Base-by-base conservation (phyloP, 768 basidiomycete genomes). In the Suillus luteus region DNA sequence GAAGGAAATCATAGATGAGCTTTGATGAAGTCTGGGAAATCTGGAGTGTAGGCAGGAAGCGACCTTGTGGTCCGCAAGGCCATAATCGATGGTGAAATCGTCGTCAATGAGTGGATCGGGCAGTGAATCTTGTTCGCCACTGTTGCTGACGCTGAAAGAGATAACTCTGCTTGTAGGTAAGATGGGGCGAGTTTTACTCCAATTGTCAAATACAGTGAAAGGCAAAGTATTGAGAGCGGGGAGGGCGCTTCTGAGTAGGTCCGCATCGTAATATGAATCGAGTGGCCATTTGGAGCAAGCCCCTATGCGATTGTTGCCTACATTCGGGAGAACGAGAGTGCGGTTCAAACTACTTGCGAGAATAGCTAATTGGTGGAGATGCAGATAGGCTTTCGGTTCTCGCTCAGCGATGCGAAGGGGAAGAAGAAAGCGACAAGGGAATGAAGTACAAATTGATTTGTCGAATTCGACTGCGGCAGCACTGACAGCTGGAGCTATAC, bases 321-420 rank as follows among this genome's bases (percentile, higher is more conserved):
- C 85, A 63, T 85, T 85, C 3, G 87, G 87, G 5, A 89, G 78
- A 33, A 89, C 85, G 41, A 88, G 77, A 3, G 82, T 88, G 6
- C 86, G 80, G 66, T 84, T 80, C 35, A 87, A 78, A 7, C 67
- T 70, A 58, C 71, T 70, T 0, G 86, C 83, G n/a, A 88, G 81
- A 4, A 75, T 72, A 1, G 79, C 67, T 62, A 88, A 73, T 66
- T 88, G 84, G 35, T 76, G 68, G n/a, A 89, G 72, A 72, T 88
- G 87, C 9, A 80, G 70, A 22, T 83, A 80, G 1, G 85, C 83
- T 65, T 85, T 85, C 37, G 85, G 85, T 67, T 87, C 86, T 65
- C 86, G 85, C 72, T 87, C 87, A 19, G 78, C 77, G 33, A 87
- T 75, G 5, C 80, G 79, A 12, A 82, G 69, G 0, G 83, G 82